Evolutionary conservation across 192 early-diverging fungal genomes (phyloP).

Genomic region (Linnemannia hyalina): DNA sequence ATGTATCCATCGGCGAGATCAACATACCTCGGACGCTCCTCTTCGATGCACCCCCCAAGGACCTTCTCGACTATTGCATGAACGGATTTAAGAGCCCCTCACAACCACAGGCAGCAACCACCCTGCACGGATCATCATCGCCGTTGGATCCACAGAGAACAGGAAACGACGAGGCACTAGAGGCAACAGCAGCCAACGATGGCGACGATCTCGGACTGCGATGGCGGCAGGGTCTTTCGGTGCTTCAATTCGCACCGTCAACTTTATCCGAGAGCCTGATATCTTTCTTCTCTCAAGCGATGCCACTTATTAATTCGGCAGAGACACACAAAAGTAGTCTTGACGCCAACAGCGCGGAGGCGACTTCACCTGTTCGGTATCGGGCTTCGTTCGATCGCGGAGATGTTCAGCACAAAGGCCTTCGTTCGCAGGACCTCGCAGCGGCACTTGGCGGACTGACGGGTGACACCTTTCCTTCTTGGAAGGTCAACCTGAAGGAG

Average conservation of each 20-base stretch:
- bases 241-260: constrained; percentile 17
- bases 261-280: constrained; percentile 7
- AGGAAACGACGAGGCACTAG: too few species aligned
- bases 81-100: neutral
- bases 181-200: neutral
- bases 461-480: constrained; percentile 36
- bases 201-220: neutral
- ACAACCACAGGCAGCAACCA: neutral
- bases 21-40: constrained; percentile 10
- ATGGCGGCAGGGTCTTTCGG: constrained; percentile 27
- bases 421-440: constrained; percentile 50
- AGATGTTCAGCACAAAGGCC: constrained; percentile 36
- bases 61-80: neutral
- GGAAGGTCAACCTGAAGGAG: constrained; percentile 59
- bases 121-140: neutral
- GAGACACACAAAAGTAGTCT: neutral
- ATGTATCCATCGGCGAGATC: constrained; percentile 28
- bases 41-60: neutral
- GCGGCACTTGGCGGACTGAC: constrained; percentile 34
- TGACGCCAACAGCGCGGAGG: neutral
- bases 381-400: constrained; percentile 51
- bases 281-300: neutral
- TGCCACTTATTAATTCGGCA: neutral
- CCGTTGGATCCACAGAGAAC: neutral
- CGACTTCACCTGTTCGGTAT: constrained; percentile 4